These are phyloP conservation scores for Adansonia digitata DNA, from an alignment of 345 rosid genomes.

Conservation along the genomic window DNA sequence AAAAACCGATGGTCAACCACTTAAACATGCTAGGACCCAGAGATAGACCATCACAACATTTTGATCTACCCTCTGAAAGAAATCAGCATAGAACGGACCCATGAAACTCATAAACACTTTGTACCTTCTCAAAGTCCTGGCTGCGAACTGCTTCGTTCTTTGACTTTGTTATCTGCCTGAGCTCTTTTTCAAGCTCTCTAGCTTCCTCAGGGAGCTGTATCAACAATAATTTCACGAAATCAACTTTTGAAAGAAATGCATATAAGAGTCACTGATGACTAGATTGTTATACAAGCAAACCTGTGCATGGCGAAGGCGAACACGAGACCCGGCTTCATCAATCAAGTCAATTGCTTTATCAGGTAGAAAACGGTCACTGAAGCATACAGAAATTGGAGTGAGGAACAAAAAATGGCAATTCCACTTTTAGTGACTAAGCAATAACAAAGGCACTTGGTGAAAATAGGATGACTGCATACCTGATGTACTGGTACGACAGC, in stretches of 20 bases:
- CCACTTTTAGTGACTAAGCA: neutral
- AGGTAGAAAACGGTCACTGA: slow-evolving; percentile 95
- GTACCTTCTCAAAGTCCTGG: slow-evolving; percentile 97
- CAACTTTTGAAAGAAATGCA: slow-evolving; percentile 10
- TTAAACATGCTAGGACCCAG: neutral
- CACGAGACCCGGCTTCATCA: slow-evolving; percentile 99
- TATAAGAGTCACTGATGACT: neutral
- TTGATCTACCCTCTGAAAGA: neutral
- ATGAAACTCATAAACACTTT: neutral
- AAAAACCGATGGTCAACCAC: neutral
- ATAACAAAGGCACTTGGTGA: neutral
- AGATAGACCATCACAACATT: neutral
- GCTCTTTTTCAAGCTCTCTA: slow-evolving; percentile 92
- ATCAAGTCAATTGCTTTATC: slow-evolving; percentile 98
- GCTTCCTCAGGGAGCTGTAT: slow-evolving; percentile 96
- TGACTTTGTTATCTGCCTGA: slow-evolving; percentile 87
- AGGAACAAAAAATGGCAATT: neutral
- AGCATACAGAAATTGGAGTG: neutral
- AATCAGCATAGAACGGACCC: neutral
- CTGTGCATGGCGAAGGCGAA: slow-evolving; percentile 94
- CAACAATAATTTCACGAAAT: slow-evolving; percentile 11
- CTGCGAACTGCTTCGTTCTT: slow-evolving; percentile 92
- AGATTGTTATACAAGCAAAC: slow-evolving; percentile 28
- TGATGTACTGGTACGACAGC: slow-evolving; percentile 93
- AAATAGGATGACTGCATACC: slow-evolving; percentile 33